Evolutionary conservation across 768 basidiomycete genomes (phyloP), one percentile per base, ranked within the genome.

Genomic region (Pholiota conissans): DNA sequence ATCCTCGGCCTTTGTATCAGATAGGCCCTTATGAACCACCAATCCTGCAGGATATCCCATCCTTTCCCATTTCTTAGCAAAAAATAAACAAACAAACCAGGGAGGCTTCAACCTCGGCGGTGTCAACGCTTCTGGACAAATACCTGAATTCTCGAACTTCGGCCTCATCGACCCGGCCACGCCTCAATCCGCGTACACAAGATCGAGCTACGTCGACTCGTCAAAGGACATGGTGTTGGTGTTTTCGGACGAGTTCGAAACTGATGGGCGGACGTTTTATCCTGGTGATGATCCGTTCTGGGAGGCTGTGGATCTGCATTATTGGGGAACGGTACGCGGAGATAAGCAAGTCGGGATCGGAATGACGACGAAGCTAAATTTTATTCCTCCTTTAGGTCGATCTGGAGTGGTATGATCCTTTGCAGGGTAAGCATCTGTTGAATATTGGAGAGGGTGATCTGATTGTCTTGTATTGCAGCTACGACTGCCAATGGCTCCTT

Each of bases 181-280:
- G 2, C 91, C 90, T 0, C 56, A 76, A 59, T 69, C 77, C 7
- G 82, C 79, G 3, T 71, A 74, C 68, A 79, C 79, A 56, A 79
- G 84, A 67, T 48, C 79, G 2, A 79, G 82, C 10, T 84, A 86
- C 63, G 69, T 76, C 22, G 83, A 87, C 58, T 81, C 87, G 1
- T 65, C 67, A 42, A 81, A 80, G 52, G 70, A 77, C 14, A 70
- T 77, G 73, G 67, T 69, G 65, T 74, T 90, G 52, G 84, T 91
- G 16, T 94, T 91, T 71, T 87, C 84, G 1, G 91, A 94, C 67
- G 92, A 93, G 74, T 94, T 94, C 69, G 84, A 93, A 57, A 69
- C 67, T 22, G 88, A 89, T 2, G 91, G 90, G 0, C 75, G 89
- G 10, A 76, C 83, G 6, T 90, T 90, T 67, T 86, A 84, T 70